phyloP scores from a whole-genome alignment of 306 rosid species.

The Pyrus pyrifolia region DNA sequence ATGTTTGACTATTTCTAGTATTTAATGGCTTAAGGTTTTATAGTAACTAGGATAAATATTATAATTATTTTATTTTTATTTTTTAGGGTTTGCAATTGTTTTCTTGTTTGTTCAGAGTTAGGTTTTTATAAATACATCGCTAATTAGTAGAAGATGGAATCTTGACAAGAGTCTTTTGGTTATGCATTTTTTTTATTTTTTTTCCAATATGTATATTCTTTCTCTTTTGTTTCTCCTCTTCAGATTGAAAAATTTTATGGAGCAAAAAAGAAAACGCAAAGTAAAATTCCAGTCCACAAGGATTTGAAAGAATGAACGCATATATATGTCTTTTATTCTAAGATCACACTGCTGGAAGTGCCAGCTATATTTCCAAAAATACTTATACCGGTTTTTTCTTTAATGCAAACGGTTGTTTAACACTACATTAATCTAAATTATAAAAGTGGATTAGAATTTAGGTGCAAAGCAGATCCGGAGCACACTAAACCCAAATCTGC shows the following conservation, averaged over 20 bases:
- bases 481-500: too few relatives aligned
- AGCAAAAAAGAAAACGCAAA: background rate
- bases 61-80: too few relatives aligned
- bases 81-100: background rate
- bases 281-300: background rate
- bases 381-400: too few relatives aligned
- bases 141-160: background rate
- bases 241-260: background rate
- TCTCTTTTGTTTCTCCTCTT: background rate
- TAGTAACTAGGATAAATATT: too few relatives aligned
- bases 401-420: too few relatives aligned
- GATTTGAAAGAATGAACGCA: background rate
- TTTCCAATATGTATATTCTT: too few relatives aligned
- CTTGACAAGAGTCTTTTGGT: background rate
- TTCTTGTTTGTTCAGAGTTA: background rate
- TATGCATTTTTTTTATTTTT: background rate
- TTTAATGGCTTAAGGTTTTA: background rate
- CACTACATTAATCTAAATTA: too few relatives aligned
- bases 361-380: too few relatives aligned
- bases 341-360: background rate
- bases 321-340: background rate
- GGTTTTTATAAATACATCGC: background rate
- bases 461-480: too few relatives aligned
- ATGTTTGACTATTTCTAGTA: background rate
- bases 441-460: too few relatives aligned